Evolutionary conservation across 768 basidiomycete genomes (phyloP), one percentile per base, ranked within the genome.

Genomic region (Amyloporia xantha): DNA sequence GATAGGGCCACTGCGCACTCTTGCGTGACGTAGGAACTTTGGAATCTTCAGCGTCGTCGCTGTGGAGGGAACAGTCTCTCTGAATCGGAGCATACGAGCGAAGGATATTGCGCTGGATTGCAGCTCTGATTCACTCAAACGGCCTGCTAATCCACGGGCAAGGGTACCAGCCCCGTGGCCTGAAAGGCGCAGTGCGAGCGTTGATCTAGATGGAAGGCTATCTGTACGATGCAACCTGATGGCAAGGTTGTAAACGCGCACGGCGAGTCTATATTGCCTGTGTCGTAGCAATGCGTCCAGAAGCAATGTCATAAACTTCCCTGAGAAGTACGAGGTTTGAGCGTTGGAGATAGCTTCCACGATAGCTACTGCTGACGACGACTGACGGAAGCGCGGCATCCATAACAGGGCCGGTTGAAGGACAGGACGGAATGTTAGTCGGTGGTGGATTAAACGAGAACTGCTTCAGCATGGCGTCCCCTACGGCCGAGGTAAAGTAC

Each of bases 271-370:
- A 45, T 71, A 63, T 46, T 75, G 68, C 19, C 74, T 68, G 44
- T 64, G 65, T 4, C 60, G 63, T 25, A 81, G 55, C 11, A 84
- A 60, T 1, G 61, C 56, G 33, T 62, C 64, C 46, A 73, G 58
- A 27, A 76, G 41, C n/a, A 37, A 42, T 24, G 45, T 58, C 27
- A 75, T 62, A 42, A 73, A 68, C 5, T 62, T 58, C 11, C 49
- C 56, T 10, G 65, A 68, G 66, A 77, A 77, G 56, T 73, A 76
- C 4, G 44, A 13, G 0, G 72, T 69, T 2, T 58, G 60, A 11
- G 51, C 60, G 9, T 46, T 44, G 38, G 68, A 55, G 26, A 83
- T 62, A 40, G 59, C 61, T 50, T 71, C 62, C 36, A 81, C 62
- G 21, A 79, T 54, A 36, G 63, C 52, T 1, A 76, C 54, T 7